phyloP scores from a whole-genome alignment of 331 rosid genomes.

The Prunus yedoensis region DNA sequence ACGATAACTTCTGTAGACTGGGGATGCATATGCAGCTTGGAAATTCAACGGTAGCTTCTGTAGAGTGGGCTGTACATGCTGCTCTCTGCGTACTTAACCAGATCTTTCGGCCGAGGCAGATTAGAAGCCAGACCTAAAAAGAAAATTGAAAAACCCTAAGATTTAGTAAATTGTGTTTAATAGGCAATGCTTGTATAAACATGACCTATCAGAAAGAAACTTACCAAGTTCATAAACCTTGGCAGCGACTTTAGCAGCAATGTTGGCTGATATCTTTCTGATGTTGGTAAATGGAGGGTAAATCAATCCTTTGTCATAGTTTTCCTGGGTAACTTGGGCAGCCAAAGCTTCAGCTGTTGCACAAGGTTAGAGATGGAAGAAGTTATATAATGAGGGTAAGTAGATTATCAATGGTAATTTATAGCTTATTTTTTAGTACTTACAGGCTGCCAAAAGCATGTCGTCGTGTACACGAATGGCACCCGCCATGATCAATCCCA shows the following conservation, averaged over 20 bases:
- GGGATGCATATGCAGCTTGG: no score
- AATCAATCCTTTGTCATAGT: constrained; percentile 80
- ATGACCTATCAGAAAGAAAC: constrained; percentile 21
- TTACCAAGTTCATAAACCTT: constrained; percentile 87
- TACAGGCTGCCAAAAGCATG: constrained; percentile 97
- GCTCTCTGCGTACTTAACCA: constrained; percentile 87
- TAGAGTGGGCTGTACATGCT: constrained; percentile 96
- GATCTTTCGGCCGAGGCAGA: constrained; percentile 90
- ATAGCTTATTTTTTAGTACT: constrained; percentile 26
- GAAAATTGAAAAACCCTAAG: constrained; percentile 10
- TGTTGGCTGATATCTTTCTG: constrained; percentile 91
- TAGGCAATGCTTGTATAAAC: background rate
- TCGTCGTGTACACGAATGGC: constrained; percentile 91
- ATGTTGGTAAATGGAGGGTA: constrained; percentile 96
- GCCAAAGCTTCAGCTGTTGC: constrained; percentile 96
- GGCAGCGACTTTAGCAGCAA: constrained; percentile 92
- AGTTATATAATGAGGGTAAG: no score
- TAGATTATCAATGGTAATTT: background rate
- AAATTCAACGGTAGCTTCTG: constrained; percentile 67
- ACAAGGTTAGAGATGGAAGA: no score
- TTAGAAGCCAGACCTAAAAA: constrained; percentile 87
- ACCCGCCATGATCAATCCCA: constrained; percentile 87
- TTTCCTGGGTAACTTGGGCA: constrained; percentile 64
- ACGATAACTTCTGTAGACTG: background rate
- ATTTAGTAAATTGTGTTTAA: background rate